Evolutionary conservation across 2,329 filamentous ascomycete species (phyloP).

Genomic region (Curvularia hawaiiensis): DNA sequence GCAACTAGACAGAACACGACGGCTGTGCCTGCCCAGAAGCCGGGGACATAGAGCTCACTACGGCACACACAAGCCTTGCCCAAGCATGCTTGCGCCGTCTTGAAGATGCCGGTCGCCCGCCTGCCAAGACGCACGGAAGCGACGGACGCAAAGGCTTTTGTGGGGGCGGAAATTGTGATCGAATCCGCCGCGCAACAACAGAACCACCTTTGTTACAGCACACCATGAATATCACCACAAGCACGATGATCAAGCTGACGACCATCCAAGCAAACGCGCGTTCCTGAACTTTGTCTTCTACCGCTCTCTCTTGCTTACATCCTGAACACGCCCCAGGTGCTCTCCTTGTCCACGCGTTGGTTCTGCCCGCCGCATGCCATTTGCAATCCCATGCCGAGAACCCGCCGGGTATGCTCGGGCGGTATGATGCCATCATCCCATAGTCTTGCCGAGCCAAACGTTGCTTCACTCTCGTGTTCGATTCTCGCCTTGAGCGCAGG

Average conservation of each 20-base stretch:
- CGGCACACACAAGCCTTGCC: constrained; percentile 19
- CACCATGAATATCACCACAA: background rate
- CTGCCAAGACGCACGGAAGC: constrained; percentile 19
- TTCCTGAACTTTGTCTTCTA: constrained; percentile 3
- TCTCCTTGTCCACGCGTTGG: constrained; percentile 41
- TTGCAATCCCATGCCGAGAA: constrained; percentile 55
- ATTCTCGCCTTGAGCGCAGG: constrained; percentile 82
- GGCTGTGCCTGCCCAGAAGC: background rate
- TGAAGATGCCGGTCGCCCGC: background rate
- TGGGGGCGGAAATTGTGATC: constrained; percentile 17
- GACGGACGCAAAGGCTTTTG: constrained; percentile 6
- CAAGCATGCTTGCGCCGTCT: constrained; percentile 21
- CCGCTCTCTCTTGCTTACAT: constrained; percentile 35
- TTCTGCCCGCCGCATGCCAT: constrained; percentile 52
- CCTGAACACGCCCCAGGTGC: constrained; percentile 48
- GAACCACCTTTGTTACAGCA: background rate
- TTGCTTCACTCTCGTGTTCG: constrained; percentile 85
- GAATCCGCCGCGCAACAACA: background rate
- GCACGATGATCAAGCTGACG: background rate
- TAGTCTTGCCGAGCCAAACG: constrained; percentile 84
- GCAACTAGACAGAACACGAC: background rate
- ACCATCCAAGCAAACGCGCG: constrained; percentile 5
- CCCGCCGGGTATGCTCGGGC: constrained; percentile 54
- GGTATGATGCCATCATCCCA: constrained; percentile 71
- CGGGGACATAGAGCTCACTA: background rate